Conservation (phyloP, 768 basidiomycete species). For the Serpula lacrymans region DNA sequence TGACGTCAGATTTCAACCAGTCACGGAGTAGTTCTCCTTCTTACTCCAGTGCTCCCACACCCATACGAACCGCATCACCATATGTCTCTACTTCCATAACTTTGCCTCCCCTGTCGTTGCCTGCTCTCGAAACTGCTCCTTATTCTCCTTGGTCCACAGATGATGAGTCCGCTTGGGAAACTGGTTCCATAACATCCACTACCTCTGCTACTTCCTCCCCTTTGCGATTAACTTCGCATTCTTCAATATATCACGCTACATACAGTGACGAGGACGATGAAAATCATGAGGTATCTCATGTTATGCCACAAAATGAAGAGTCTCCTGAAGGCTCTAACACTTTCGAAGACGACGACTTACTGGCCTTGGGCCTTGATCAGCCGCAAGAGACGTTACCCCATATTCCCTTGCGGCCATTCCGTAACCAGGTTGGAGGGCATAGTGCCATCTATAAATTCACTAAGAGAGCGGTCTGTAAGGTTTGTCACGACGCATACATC, state of each 20-base stretch:
- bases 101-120: slow-evolving; percentile 11
- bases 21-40: slow-evolving; percentile 12
- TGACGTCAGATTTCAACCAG: neutral
- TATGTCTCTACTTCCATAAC: slow-evolving; percentile 17
- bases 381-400: slow-evolving; percentile 70
- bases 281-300: slow-evolving; percentile 9
- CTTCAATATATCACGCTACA: slow-evolving; percentile 28
- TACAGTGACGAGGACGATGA: slow-evolving; percentile 14
- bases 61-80: slow-evolving; percentile 30
- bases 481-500: slow-evolving; percentile 34
- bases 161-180: slow-evolving; percentile 76
- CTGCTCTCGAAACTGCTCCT: slow-evolving; percentile 16
- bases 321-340: slow-evolving; percentile 6
- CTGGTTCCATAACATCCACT: slow-evolving; percentile 60
- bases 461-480: slow-evolving; percentile 97
- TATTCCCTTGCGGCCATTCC: slow-evolving; percentile 91
- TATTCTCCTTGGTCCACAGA: slow-evolving; percentile 72
- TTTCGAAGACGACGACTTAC: slow-evolving; percentile 29
- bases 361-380: slow-evolving; percentile 40
- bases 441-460: slow-evolving; percentile 98
- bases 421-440: slow-evolving; percentile 98
- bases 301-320: slow-evolving; percentile 17
- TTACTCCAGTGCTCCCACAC: slow-evolving; percentile 38
- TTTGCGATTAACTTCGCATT: slow-evolving; percentile 30
- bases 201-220: slow-evolving; percentile 55